Conservation (phyloP, 139 green algal genomes). For the Picochlorum sp. region DNA sequence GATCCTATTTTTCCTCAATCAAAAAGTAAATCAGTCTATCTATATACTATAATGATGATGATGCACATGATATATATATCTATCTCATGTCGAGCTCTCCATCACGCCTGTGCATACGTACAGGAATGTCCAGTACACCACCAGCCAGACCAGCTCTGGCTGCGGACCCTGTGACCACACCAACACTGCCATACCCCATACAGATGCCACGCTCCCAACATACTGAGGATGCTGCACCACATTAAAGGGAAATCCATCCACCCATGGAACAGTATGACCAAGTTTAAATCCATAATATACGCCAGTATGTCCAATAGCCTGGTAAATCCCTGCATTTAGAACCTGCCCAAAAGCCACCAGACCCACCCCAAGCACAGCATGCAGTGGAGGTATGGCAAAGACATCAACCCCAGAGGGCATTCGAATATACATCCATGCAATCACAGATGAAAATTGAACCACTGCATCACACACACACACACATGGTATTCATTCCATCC, state of each 20-base stretch:
- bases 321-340: conserved; percentile 67
- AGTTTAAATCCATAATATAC: conserved; percentile 82
- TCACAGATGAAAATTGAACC: conserved; percentile 22
- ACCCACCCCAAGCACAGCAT: conserved; percentile 19
- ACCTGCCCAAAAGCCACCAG: conserved; percentile 38
- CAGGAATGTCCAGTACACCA: conserved; percentile 48
- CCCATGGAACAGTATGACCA: conserved; percentile 61
- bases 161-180: conserved; percentile 23
- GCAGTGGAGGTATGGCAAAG: conserved; percentile 12
- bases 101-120: conserved; percentile 48
- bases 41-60: background rate
- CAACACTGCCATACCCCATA: conserved; percentile 41
- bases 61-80: too few relatives aligned
- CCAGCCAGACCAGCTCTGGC: conserved; percentile 18
- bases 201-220: conserved; percentile 50
- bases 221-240: conserved; percentile 72
- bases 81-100: conserved; percentile 28
- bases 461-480: conserved; percentile 11
- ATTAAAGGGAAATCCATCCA: conserved; percentile 69
- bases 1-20: background rate
- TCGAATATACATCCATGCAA: conserved; percentile 36
- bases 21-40: conserved; percentile 7
- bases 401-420: conserved; percentile 33
- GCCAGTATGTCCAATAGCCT: conserved; percentile 54
- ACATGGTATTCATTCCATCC: too few relatives aligned